These are phyloP conservation scores for Plasmodium sp. DNA, from an alignment of 169 alveolate species.

Conservation along the genomic window DNA sequence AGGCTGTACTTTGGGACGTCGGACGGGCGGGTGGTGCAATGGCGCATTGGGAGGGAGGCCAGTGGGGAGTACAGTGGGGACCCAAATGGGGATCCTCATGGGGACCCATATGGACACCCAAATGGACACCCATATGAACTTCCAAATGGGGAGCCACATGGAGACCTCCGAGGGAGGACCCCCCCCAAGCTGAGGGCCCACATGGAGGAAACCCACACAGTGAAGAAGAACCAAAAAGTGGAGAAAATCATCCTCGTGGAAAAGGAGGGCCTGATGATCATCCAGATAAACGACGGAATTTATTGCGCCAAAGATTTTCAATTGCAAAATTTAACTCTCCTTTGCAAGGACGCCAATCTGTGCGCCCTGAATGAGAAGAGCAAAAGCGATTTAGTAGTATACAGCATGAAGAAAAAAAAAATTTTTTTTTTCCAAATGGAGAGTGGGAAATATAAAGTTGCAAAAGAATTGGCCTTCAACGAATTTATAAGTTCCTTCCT, in stretches of 20 bases:
- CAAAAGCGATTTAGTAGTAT: slow-evolving; percentile 6
- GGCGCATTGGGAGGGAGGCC: neutral
- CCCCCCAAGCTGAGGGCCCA: neutral
- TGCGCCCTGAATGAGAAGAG: slow-evolving; percentile 11
- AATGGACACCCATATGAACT: too few relatives aligned
- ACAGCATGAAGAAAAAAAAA: slow-evolving; percentile 27
- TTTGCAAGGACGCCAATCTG: neutral
- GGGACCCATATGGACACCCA: too few relatives aligned
- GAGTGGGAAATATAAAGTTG: neutral
- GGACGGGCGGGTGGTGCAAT: neutral
- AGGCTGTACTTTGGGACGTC: neutral
- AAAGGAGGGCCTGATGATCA: neutral
- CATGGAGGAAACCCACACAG: neutral
- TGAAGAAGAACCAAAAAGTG: slow-evolving; percentile 10
- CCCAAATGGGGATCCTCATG: too few relatives aligned
- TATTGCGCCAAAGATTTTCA: slow-evolving; percentile 12
- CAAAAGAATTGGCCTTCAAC: neutral
- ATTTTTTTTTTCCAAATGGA: slow-evolving; percentile 21
- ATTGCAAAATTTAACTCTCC: neutral
- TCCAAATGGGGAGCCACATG: too few relatives aligned
- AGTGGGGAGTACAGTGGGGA: neutral
- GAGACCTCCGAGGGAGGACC: neutral
- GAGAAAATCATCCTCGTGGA: slow-evolving; percentile 26
- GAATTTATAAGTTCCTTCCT: slow-evolving; percentile 9
- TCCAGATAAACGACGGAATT: slow-evolving; percentile 13